Percentiles rank a stretch among this genome's conserved stretches.
Evolutionary conservation across 1,284 basidiomycete genomes (phyloP).

Genomic region (Apiotrichum brassicae): DNA sequence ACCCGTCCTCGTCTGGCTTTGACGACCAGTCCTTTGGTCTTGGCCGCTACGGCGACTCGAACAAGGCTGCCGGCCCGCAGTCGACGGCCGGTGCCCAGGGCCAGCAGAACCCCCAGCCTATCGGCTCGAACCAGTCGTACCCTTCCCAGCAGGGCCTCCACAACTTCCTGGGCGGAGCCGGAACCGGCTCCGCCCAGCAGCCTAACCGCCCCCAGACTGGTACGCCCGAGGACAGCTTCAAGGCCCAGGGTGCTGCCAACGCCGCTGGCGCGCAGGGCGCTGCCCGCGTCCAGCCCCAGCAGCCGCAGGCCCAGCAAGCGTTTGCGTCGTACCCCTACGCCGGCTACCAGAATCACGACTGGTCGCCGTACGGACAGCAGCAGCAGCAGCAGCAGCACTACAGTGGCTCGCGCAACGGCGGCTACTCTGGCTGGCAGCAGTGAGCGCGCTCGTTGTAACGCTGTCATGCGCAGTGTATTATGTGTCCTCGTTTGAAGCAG

Average conservation of each 20-base stretch:
- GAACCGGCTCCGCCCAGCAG: constrained; percentile 17
- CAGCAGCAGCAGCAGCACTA: constrained; percentile 15
- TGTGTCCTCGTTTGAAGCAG: not conserved
- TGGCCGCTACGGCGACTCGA: constrained; percentile 36
- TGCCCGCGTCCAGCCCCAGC: constrained; percentile 21
- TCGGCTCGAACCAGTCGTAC: constrained; percentile 14
- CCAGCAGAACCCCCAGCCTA: constrained; percentile 19
- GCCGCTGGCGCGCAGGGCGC: constrained; percentile 11
- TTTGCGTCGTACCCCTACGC: constrained; percentile 29
- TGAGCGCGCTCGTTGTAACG: constrained; percentile 2
- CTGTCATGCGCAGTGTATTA: not conserved
- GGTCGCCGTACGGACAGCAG: constrained; percentile 27
- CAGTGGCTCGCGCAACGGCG: constrained; percentile 24
- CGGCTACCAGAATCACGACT: constrained; percentile 29
- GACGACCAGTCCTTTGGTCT: constrained; percentile 35
- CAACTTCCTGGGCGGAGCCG: constrained; percentile 29
- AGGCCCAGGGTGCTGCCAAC: constrained; percentile 20
- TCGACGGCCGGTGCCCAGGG: constrained; percentile 12
- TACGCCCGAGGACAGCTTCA: constrained; percentile 42
- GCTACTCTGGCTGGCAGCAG: constrained; percentile 34
- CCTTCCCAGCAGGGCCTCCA: constrained; percentile 28
- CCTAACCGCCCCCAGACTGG: constrained; percentile 27
- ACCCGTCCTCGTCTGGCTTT: constrained; percentile 32
- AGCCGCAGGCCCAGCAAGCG: constrained; percentile 22
- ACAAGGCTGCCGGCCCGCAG: constrained; percentile 12